Conservation (phyloP, 2,329 filamentous ascomycete genomes). For the Alternaria ethzedia region DNA sequence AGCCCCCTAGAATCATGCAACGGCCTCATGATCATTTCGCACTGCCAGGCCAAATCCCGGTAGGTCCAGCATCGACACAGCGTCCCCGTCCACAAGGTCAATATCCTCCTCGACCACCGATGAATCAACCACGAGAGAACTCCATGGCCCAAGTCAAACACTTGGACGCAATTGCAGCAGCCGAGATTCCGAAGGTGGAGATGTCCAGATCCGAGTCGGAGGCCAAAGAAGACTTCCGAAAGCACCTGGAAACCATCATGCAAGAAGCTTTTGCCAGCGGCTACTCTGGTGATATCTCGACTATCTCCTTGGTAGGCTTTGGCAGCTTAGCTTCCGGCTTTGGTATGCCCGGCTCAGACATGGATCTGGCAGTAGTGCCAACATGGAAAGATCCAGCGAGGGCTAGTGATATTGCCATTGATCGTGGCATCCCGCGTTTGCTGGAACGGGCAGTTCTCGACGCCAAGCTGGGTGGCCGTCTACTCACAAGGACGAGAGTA, state of each 20-base stretch:
- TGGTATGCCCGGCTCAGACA: slow-evolving; percentile 85
- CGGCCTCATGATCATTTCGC: slow-evolving; percentile 21
- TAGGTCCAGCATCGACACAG: slow-evolving; percentile 6
- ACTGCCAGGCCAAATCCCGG: slow-evolving; percentile 6
- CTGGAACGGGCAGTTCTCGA: slow-evolving; percentile 78
- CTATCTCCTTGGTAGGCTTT: slow-evolving; percentile 76
- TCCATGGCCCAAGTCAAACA: slow-evolving; percentile 49
- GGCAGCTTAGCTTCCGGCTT: slow-evolving; percentile 86
- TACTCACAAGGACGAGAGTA: slow-evolving; percentile 79
- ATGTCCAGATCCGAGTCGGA: slow-evolving; percentile 69
- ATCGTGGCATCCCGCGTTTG: slow-evolving; percentile 69
- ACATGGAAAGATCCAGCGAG: slow-evolving; percentile 50
- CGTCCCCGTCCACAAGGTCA: slow-evolving; percentile 18
- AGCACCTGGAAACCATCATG: slow-evolving; percentile 69
- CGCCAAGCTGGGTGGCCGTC: slow-evolving; percentile 73
- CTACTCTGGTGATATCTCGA: slow-evolving; percentile 55
- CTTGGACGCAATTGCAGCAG: slow-evolving; percentile 51
- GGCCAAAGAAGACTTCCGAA: slow-evolving; percentile 74
- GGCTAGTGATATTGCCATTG: slow-evolving; percentile 51
- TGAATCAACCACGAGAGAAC: slow-evolving; percentile 28
- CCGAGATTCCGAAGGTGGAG: slow-evolving; percentile 64
- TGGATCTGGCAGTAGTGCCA: slow-evolving; percentile 83
- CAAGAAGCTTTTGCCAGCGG: slow-evolving; percentile 62
- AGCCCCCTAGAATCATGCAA: slow-evolving; percentile 28
- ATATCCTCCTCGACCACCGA: slow-evolving; percentile 22